These are phyloP conservation scores for Tuber borchii DNA, from an alignment of 495 filamentous ascomycete genomes.

Conservation along the genomic window DNA sequence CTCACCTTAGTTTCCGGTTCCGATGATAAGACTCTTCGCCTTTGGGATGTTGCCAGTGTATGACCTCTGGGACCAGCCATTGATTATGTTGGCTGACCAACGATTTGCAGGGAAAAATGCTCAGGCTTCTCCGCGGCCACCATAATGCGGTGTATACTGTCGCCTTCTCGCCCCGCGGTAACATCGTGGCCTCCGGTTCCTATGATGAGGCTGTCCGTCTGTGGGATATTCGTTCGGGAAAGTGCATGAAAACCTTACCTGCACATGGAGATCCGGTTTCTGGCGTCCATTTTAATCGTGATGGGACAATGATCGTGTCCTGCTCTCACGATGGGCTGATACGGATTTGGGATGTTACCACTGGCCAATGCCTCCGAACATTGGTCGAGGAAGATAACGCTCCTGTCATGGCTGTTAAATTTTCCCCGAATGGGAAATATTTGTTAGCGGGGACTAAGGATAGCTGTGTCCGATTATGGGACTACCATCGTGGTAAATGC, in stretches of 20 bases:
- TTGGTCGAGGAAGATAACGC: constrained; percentile 95
- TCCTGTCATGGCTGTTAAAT: constrained; percentile 80
- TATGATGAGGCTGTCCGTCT: constrained; percentile 96
- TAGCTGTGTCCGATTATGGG: constrained; percentile 82
- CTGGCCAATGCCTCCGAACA: constrained; percentile 89
- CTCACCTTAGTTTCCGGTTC: constrained; percentile 80
- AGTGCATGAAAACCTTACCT: constrained; percentile 79
- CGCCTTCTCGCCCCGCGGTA: constrained; percentile 91
- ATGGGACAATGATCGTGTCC: constrained; percentile 83
- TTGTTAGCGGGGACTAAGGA: constrained; percentile 89
- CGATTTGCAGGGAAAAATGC: constrained; percentile 46
- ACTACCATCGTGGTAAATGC: constrained; percentile 79
- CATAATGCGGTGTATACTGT: constrained; percentile 93
- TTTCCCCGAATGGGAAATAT: constrained; percentile 87
- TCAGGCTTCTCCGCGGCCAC: constrained; percentile 67
- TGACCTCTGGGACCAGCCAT: constrained; percentile 37
- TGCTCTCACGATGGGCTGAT: constrained; percentile 89
- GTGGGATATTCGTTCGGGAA: constrained; percentile 84
- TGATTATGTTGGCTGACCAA: constrained; percentile 2
- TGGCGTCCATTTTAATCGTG: constrained; percentile 84
- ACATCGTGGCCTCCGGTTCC: constrained; percentile 86
- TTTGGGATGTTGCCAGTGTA: constrained; percentile 81
- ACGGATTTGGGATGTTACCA: constrained; percentile 89
- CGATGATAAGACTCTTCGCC: constrained; percentile 89
- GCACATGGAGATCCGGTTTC: constrained; percentile 92